These are phyloP conservation scores for Ganoderma multipileum DNA, from an alignment of 1,284 basidiomycete genomes.

Conservation along the genomic window DNA sequence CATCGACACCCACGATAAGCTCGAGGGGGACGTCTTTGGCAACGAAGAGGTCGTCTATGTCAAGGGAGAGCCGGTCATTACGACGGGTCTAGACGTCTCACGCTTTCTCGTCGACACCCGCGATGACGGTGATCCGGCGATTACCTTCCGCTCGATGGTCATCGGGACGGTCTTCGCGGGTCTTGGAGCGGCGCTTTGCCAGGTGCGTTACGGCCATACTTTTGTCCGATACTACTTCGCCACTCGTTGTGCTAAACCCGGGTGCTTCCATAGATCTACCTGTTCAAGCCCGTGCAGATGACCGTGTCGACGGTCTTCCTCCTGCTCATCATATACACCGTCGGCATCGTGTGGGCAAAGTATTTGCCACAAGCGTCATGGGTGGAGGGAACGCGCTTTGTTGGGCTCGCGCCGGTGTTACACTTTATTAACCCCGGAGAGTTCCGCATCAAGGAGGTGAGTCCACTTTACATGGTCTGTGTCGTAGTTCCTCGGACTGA, in stretches of 20 bases:
- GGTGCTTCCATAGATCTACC: constrained; percentile 52
- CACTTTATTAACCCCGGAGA: constrained; percentile 64
- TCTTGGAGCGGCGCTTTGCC: constrained; percentile 56
- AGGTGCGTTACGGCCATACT: constrained; percentile 47
- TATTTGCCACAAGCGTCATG: constrained; percentile 47
- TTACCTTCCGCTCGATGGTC: constrained; percentile 64
- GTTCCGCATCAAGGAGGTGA: constrained; percentile 68
- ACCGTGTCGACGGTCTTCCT: constrained; percentile 64
- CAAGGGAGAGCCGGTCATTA: constrained; percentile 62
- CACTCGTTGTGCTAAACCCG: neutral
- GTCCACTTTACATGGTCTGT: constrained; percentile 17
- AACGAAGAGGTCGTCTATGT: constrained; percentile 45
- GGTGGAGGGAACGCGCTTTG: constrained; percentile 51
- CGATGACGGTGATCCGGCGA: constrained; percentile 65
- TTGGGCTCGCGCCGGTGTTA: constrained; percentile 46
- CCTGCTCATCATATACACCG: constrained; percentile 60
- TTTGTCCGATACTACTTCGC: neutral
- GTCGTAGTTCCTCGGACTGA: neutral
- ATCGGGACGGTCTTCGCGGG: constrained; percentile 64
- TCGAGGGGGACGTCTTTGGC: constrained; percentile 24
- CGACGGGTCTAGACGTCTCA: constrained; percentile 63
- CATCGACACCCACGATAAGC: constrained; percentile 20
- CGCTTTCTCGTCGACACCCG: constrained; percentile 63
- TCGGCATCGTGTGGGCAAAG: constrained; percentile 60
- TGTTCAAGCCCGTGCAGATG: constrained; percentile 66